Evolutionary conservation across 352 stramenopile species (phyloP), one percentile per base, ranked within the genome.

Genomic region (Achlya hypogyna): DNA sequence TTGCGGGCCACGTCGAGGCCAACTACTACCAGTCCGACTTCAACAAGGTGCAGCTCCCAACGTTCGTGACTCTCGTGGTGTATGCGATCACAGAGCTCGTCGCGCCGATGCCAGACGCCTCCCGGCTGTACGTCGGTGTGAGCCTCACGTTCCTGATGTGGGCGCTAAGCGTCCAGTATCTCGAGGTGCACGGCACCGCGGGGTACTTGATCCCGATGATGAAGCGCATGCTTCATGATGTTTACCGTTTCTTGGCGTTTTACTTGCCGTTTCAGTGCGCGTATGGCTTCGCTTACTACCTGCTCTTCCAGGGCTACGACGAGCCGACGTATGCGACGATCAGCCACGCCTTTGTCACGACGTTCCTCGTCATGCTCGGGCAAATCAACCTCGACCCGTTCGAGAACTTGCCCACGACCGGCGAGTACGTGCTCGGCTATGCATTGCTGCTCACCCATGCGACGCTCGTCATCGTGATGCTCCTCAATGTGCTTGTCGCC

Each of bases 181-280:
- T 64, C 22, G 56, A 64, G 25, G 56, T 64, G 16, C 18, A 51
- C 1, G 25, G 25, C 4, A 51, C 56, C 9, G 56, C 56, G 0
- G 35, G 56, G 20, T 64, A 64, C 29, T 35, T 64, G 38, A 40
- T 64, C 4, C 56, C 56, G 35, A 64, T 64, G 56, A 64, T 64
- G 56, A 51, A 23, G 27, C 23, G 25, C 27, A 22, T 64, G 25
- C 22, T 64, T 9, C 22, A 64, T 53, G 56, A 64, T 22, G 56
- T 64, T 2, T 51, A 42, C 31, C 29, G 35, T n/a, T 64, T 64
- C 56, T 53, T 64, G 25, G 29, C 29, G 16, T 64, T 64, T 18
- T 64, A 51, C 29, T 8, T 22, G 12, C 25, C 35, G 25, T 64
- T 64, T 53, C 56, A 64, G 29, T 28, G 22, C 18, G 56, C 25